Evolutionary conservation across 2,329 filamentous ascomycete species (phyloP), one percentile per base, ranked within the genome.

Genomic region (Thielaviopsis punctulata): DNA sequence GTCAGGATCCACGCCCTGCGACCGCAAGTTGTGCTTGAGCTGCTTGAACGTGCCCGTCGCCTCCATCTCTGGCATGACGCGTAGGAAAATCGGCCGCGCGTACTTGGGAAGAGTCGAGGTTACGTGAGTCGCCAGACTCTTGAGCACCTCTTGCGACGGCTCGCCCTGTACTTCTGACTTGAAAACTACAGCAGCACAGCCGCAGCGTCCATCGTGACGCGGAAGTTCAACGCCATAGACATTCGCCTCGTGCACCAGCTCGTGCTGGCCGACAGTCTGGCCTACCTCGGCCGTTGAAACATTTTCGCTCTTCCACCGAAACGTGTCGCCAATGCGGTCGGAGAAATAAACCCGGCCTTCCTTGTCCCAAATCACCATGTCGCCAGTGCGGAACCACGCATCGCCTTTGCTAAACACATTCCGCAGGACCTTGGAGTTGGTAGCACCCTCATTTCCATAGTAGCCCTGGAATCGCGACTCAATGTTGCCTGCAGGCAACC

Each of bases 31-130:
- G 57, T 83, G 77, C 66, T 95, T 95, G 66, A 89, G 83, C 68
- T 93, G 85, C 71, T 95, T 95, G 61, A 87, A 84, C 47, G 87
- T 95, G 0, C 87, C 86, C 4, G 88, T 94, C 1, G 78, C 73
- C 60, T 83, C 77, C 45, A 74, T 66, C 23, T 75, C 72, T 23
- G 67, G 70, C 7, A 81, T 73, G 5, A 88, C 65, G 12, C 88
- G 73, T 47, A 95, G 63, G 66, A 94, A 95, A 1, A 92, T 59
- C 0, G 88, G 88, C 4, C 81, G 74, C 0, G 87, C 86, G 60
- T 84, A 93, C 48, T 72, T 74, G 0, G 88, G 87, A 23, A 94
- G 68, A 6, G 68, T 68, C 6, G 65, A 63, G 13, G 68, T 61
- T 0, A 75, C 75, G 59, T 87, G 80, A 0, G 66, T 60, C 0